phyloP scores from a whole-genome alignment of 305 asterid genomes.

The Rubia peregrina region DNA sequence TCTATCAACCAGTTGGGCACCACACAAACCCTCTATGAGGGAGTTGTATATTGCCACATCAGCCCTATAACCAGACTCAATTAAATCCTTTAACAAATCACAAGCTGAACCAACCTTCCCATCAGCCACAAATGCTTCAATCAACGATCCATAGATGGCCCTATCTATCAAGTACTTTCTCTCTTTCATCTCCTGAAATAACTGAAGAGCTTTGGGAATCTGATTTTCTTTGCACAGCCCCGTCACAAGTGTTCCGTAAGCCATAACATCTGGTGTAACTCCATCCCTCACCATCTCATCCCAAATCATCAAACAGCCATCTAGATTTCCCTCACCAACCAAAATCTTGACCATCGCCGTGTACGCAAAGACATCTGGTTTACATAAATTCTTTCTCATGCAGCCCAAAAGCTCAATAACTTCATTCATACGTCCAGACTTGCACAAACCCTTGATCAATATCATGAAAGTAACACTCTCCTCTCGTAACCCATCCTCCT shows the following conservation, averaged over 20 bases:
- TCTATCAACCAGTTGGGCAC: conserved; percentile 49
- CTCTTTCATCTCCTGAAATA: conserved; percentile 81
- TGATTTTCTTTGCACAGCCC: conserved; percentile 56
- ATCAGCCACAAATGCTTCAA: conserved; percentile 69
- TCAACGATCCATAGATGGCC: conserved; percentile 70
- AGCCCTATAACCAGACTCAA: conserved; percentile 82
- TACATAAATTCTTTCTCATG: conserved; percentile 74
- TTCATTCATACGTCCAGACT: conserved; percentile 54
- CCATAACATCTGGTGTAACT: conserved; percentile 79
- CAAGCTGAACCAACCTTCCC: conserved; percentile 72
- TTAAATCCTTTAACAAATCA: conserved; percentile 74
- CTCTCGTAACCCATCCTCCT: conserved; percentile 62
- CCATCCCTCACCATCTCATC: conserved; percentile 67
- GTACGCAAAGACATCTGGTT: conserved; percentile 93
- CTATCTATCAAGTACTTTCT: conserved; percentile 64
- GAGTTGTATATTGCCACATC: conserved; percentile 74
- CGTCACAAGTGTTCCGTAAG: conserved; percentile 63
- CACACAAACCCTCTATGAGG: conserved; percentile 74
- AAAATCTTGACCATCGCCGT: conserved; percentile 79
- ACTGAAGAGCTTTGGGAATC: conserved; percentile 46
- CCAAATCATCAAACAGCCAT: conserved; percentile 78
- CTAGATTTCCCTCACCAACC: conserved; percentile 59
- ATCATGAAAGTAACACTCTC: conserved; percentile 77
- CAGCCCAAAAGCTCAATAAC: conserved; percentile 48
- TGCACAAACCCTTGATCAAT: conserved; percentile 80